Conservation (phyloP, 1,284 basidiomycete genomes). For the Psilocybe mexicana region DNA sequence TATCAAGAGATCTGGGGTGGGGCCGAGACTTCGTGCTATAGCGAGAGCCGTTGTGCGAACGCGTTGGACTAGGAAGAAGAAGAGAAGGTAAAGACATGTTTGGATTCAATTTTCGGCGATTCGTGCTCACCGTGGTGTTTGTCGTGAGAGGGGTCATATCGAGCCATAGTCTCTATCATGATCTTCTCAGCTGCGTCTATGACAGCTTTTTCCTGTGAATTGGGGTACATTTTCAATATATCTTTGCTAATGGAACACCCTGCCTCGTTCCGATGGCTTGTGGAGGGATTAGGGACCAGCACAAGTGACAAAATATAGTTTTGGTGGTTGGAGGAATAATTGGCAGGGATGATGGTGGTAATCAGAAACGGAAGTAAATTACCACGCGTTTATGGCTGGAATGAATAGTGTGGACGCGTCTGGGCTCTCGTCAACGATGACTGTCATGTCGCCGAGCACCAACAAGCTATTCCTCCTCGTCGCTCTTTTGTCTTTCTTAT, state of each 20-base stretch:
- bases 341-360: background rate
- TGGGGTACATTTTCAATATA: constrained; percentile 36
- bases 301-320: no score
- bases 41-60: constrained; percentile 76
- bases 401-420: constrained; percentile 4
- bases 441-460: constrained; percentile 29
- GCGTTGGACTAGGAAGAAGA: constrained; percentile 61
- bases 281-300: no score
- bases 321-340: no score
- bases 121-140: constrained; percentile 72
- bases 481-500: constrained; percentile 40
- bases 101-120: constrained; percentile 1
- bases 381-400: constrained; percentile 16
- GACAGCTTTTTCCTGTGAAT: constrained; percentile 40
- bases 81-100: constrained; percentile 9
- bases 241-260: background rate
- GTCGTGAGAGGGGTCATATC: constrained; percentile 91
- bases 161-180: constrained; percentile 76
- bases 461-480: constrained; percentile 30
- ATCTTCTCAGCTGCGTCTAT: constrained; percentile 66
- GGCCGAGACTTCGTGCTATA: constrained; percentile 54
- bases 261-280: background rate
- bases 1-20: constrained; percentile 65
- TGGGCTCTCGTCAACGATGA: constrained; percentile 9
- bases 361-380: constrained; percentile 22